phyloP scores from a whole-genome alignment of 2,329 filamentous ascomycete species.

The Cercospora canescens region DNA sequence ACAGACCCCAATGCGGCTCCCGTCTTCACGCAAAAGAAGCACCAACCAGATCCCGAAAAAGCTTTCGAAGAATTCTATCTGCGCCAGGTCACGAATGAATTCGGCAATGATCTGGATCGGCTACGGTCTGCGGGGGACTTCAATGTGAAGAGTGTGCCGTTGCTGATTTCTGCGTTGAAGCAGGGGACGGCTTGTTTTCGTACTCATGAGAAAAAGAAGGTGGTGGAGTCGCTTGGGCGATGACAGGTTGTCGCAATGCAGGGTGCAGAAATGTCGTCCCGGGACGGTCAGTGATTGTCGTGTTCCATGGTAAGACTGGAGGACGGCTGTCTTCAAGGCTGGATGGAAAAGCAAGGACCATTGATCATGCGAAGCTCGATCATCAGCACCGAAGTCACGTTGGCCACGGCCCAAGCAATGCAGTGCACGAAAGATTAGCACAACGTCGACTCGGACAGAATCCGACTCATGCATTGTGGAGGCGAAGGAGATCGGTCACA shows the following conservation, averaged over 20 bases:
- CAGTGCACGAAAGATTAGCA: background rate
- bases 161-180: slow-evolving; percentile 67
- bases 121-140: slow-evolving; percentile 71
- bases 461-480: too few relatives aligned
- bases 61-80: slow-evolving; percentile 67
- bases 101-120: slow-evolving; percentile 73
- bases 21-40: slow-evolving; percentile 13
- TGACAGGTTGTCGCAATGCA: background rate
- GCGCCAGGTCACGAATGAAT: slow-evolving; percentile 66
- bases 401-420: background rate
- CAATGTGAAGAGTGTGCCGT: slow-evolving; percentile 60
- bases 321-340: background rate
- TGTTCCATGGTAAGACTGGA: background rate
- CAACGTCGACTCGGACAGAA: too few relatives aligned
- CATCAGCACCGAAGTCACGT: background rate
- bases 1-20: background rate
- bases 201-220: slow-evolving; percentile 51
- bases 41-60: slow-evolving; percentile 24
- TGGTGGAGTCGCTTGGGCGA: slow-evolving; percentile 25
- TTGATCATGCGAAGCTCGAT: background rate
- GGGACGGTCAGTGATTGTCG: too few relatives aligned
- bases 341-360: background rate
- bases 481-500: too few relatives aligned
- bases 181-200: slow-evolving; percentile 66
- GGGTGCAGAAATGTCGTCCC: background rate